Conservation (phyloP, 169 alveolate species). For the Cryptosporidium muris region DNA sequence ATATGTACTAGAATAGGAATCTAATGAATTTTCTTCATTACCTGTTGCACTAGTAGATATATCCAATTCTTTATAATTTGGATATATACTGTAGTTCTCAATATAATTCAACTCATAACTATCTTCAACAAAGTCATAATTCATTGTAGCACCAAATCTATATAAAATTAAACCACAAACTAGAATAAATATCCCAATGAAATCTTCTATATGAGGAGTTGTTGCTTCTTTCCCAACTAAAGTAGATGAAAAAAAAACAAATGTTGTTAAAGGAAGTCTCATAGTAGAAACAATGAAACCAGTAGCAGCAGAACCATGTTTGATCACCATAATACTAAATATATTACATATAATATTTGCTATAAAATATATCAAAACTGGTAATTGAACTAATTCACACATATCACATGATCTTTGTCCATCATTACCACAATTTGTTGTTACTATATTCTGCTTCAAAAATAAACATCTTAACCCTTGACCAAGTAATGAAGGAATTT, state of each 20-base stretch:
- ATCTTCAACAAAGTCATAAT: constrained; percentile 9
- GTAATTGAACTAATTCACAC: constrained; percentile 63
- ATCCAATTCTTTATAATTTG: too few species aligned
- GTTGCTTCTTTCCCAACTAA: constrained; percentile 72
- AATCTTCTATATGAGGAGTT: constrained; percentile 50
- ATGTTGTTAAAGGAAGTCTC: constrained; percentile 71
- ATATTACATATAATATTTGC: constrained; percentile 68
- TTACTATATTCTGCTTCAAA: constrained; percentile 4
- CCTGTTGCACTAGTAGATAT: too few species aligned
- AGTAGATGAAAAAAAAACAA: constrained; percentile 67
- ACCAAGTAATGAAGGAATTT: constrained; percentile 22
- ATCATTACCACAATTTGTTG: constrained; percentile 48
- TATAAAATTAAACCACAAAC: constrained; percentile 17
- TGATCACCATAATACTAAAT: constrained; percentile 61
- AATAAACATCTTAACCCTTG: constrained; percentile 67
- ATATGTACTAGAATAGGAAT: too few species aligned
- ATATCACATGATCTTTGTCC: constrained; percentile 64
- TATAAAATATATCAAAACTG: constrained; percentile 48
- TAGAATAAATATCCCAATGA: constrained; percentile 54
- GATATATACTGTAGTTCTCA: neutral
- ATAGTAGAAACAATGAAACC: constrained; percentile 69
- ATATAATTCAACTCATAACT: constrained; percentile 61
- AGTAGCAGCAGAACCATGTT: constrained; percentile 69
- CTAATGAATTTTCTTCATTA: too few species aligned
- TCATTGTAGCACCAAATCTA: constrained; percentile 29